Percentiles rank a stretch among this genome's conserved stretches.
These are phyloP conservation scores for Neurospora tetrasperma DNA, from an alignment of 495 filamentous ascomycete genomes.

Conservation along the genomic window DNA sequence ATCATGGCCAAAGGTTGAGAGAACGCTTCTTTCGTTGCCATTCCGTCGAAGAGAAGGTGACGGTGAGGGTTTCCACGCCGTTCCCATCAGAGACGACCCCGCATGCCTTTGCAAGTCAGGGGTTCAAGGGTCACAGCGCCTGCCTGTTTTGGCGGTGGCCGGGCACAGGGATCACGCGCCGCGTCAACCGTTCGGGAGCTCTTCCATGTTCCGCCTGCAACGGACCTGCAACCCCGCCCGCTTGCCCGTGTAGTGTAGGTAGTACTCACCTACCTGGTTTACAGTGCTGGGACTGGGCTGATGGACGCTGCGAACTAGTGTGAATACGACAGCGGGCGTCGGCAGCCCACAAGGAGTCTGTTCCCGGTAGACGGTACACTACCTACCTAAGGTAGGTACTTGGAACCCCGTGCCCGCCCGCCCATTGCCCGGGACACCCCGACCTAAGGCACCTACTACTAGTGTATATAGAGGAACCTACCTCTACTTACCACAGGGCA, in stretches of 20 bases:
- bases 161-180: constrained; percentile 10
- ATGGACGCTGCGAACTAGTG: neutral
- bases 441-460: neutral
- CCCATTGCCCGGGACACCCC: neutral
- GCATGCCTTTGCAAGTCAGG: neutral
- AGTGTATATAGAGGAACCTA: too few relatives aligned
- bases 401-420: neutral
- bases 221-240: neutral
- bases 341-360: neutral
- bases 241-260: neutral
- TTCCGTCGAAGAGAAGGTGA: neutral
- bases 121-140: neutral
- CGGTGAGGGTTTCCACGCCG: neutral
- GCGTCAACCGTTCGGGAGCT: constrained; percentile 3
- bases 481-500: too few relatives aligned
- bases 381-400: too few relatives aligned
- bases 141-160: constrained; percentile 6
- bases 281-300: neutral
- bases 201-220: neutral
- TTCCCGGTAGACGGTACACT: neutral
- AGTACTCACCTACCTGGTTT: too few relatives aligned
- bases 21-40: neutral
- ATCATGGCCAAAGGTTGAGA: neutral
- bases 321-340: too few relatives aligned
- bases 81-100: neutral